Percentiles rank a stretch among this genome's conserved stretches.
phyloP scores from a whole-genome alignment of 805 yeast species.

The Debaryomyces maramus region DNA sequence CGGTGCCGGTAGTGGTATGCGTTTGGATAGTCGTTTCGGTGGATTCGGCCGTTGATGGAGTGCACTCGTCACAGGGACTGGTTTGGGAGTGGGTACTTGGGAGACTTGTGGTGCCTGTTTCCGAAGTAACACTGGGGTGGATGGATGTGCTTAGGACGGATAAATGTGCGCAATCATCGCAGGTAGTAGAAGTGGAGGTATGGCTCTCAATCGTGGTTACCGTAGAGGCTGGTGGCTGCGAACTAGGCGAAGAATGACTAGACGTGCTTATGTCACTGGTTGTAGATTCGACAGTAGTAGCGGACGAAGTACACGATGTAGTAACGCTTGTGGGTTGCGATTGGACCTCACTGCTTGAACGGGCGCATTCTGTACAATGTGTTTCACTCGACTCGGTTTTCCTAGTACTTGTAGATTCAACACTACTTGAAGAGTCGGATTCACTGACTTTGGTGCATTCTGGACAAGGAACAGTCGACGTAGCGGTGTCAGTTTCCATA shows the following conservation, averaged over 20 bases:
- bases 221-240: too few species aligned
- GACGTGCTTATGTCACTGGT: too few species aligned
- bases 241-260: too few species aligned
- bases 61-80: neutral
- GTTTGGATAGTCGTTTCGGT: neutral
- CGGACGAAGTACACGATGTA: too few species aligned
- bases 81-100: neutral
- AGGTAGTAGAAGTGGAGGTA: too few species aligned
- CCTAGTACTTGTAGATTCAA: neutral
- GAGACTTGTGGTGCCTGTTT: neutral
- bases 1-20: neutral
- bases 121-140: neutral
- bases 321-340: too few species aligned
- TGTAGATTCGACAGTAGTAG: too few species aligned
- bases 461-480: constrained; percentile 2
- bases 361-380: too few species aligned
- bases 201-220: too few species aligned
- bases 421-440: neutral
- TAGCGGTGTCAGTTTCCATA: neutral
- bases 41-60: neutral
- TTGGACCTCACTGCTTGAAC: too few species aligned
- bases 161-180: neutral
- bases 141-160: neutral
- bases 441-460: neutral
- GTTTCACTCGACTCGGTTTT: too few species aligned